Base-by-base conservation (phyloP, 2,329 filamentous ascomycete genomes). In the Ophiostoma ulmi region DNA sequence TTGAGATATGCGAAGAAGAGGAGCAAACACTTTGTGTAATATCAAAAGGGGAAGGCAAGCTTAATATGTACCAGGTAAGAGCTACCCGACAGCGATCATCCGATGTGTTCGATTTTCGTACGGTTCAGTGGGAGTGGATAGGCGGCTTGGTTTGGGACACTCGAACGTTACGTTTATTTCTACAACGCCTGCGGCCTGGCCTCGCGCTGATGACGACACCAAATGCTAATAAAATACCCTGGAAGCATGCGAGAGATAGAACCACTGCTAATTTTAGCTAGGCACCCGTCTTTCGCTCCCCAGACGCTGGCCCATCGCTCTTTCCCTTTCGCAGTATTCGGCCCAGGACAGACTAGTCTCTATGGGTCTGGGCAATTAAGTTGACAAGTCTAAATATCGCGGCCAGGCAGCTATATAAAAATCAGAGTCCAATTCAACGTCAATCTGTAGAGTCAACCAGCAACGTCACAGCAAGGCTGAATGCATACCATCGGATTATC, bases 171-270 rank as follows among this genome's bases (percentile, higher is more conserved):
- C 8, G 7, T 13, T 58, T 58, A 58, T 13, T 58, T 31, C 10
- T 26, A 22, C 11, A 26, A 26, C 52, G 5, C 22, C 22, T 58
- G n/a, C 22, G 22, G 52, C 39, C 10, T 44, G 39, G 14, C n/a
- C 8, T 58, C 22, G 52, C 52, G 52, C 52, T 58, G 52, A 58
- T 58, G 52, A 58, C 52, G 52, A 58, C 52, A 58, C 52, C 52
- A 58, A 26, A 58, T 58, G 17, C 17, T 48, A 8, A 20, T 20
- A 20, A 7, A n/a, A 48, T 48, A 22, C 52, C n/a, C 22, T 58
- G 52, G 10, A 26, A 13, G 22, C 52, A 26, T n/a, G n/a, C 52
- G 2, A 14, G 52, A 58, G n/a, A 26, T 22, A 2, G 14, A 58
- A 36, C 35, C 58, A 17, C 58, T 35, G 26, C 26, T 63, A 63